Evolutionary conservation across 2,329 filamentous ascomycete genomes (phyloP), one percentile per base, ranked within the genome.

Genomic region (Trichoderma lentiforme): DNA sequence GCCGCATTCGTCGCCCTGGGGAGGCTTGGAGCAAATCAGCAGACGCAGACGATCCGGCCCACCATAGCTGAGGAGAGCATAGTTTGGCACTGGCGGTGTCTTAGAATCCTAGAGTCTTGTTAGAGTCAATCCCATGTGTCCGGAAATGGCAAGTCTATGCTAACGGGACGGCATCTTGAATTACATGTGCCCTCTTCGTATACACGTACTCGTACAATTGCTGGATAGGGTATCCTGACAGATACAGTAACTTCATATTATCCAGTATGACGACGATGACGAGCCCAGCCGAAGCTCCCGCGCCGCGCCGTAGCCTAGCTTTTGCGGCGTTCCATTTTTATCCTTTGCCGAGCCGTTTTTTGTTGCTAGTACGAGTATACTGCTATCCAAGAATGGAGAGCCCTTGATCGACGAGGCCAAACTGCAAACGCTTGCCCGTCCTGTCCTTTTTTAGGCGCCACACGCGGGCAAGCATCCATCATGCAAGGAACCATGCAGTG

Each of bases 401-500:
- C 43, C 43, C 8, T n/a, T 53, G 63, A 65, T 65, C 63, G 43
- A 65, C 63, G 32, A 21, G 28, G 63, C 28, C 15, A 34, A n/a
- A 34, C 30, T 21, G 56, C 56, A 32, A n/a, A 60, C 56, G 56
- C 56, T 60, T n/a, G 30, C 26, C 4, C 34, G 34, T 36, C 34
- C 34, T 36, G 28, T n/a, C 24, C 39, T 43, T 43, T 57, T 30
- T 34, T 12, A 34, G n/a, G 21, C 57, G n/a, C 57, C 57, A 60
- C 18, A 11, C 57, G 57, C 28, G 28, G 30, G n/a, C 28, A 60
- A 60, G n/a, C 57, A 21, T 34, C 57, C 65, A 62, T 69, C 61
- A 74, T 75, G 74, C 74, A 74, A 75, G 73, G 74, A 73, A 74
- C 74, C 73, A 56, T 72, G 70, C 72, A 73, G 21, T 53, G 47